Percentiles rank a stretch among this genome's conserved stretches.
Evolutionary conservation across 176 grass and related monocot genomes (phyloP).

Genomic region (Rhynchospora breviuscula): DNA sequence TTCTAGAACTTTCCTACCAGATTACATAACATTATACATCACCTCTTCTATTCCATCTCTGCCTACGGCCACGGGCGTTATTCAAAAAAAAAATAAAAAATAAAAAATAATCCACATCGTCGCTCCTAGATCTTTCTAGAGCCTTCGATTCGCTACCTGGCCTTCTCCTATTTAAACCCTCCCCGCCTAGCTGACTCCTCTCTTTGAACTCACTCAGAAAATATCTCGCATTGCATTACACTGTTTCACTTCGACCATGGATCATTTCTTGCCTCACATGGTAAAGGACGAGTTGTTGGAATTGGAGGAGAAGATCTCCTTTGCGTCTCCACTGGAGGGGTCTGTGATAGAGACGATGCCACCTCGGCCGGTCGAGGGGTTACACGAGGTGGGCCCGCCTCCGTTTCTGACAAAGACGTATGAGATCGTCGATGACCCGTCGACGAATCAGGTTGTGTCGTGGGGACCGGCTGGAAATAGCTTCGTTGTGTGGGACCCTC

Average conservation of each 20-base stretch:
- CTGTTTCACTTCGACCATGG: not conserved
- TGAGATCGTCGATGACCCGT: conserved; percentile 58
- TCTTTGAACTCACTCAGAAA: not conserved
- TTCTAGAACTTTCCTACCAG: not conserved
- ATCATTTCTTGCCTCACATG: conserved; percentile 12
- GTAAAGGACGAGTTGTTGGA: conserved; percentile 59
- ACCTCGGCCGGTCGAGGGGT: conserved; percentile 56
- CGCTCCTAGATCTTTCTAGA: conserved; percentile 3
- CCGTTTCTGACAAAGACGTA: conserved; percentile 83
- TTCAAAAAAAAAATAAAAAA: no score
- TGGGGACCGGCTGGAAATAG: conserved; percentile 56
- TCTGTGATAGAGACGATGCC: not conserved
- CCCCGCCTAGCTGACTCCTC: not conserved
- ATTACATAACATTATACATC: no score
- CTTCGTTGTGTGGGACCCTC: conserved; percentile 80
- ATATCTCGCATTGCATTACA: not conserved
- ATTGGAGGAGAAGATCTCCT: conserved; percentile 10
- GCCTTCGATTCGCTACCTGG: not conserved
- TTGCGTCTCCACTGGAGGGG: not conserved
- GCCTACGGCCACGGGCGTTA: no score
- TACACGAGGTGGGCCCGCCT: conserved; percentile 58
- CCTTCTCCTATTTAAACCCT: not conserved
- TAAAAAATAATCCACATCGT: no score
- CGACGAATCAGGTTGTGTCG: conserved; percentile 53
- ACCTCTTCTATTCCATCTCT: no score